Evolutionary conservation across 2,329 filamentous ascomycete species (phyloP), one percentile per base, ranked within the genome.

Genomic region (Calonectria ilicicola): DNA sequence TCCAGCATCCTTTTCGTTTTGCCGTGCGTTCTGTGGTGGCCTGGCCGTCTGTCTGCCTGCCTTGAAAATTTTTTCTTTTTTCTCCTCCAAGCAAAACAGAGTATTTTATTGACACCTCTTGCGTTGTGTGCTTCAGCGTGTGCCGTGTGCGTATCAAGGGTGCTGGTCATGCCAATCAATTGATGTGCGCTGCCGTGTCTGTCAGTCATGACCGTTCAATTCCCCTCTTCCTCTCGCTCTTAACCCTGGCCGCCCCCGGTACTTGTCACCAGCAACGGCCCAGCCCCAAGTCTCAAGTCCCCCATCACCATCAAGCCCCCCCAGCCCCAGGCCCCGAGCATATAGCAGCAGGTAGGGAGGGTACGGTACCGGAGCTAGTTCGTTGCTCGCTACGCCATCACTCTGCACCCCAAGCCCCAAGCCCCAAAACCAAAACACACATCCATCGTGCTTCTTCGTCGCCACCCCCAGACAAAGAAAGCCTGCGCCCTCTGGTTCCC

Each of bases 71-170:
- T 51, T 26, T 19, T 6, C 8, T 19, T n/a, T 29, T 29, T 21
- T 15, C 21, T 15, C 21, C 8, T 60, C 32, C n/a, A 58, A 29
- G 29, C 19, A 58, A 17, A 23, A 27, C 10, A 58, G 29, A 12
- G 53, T 23, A 35, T 35, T 32, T 5, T 35, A 40, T 10, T 17
- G 21, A 38, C 53, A 51, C 63, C 64, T 67, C 58, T 38, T 49
- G 69, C 69, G 58, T 47, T 40, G n/a, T 29, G 58, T 72, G 69
- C 64, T 72, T 67, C 47, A 63, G 58, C 38, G 26, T 63, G 65
- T 49, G 44, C 69, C 49, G 64, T 66, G 65, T 42, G 69, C 15
- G 47, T 68, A 58, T 65, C 65, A 60, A 72, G 53, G 53, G 53
- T 60, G 53, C 32, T 60, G 53, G 53, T 9, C 53, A 40, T 60